phyloP scores from a whole-genome alignment of 2,329 filamentous ascomycete genomes.

The Pseudocercospora fijiensis region DNA sequence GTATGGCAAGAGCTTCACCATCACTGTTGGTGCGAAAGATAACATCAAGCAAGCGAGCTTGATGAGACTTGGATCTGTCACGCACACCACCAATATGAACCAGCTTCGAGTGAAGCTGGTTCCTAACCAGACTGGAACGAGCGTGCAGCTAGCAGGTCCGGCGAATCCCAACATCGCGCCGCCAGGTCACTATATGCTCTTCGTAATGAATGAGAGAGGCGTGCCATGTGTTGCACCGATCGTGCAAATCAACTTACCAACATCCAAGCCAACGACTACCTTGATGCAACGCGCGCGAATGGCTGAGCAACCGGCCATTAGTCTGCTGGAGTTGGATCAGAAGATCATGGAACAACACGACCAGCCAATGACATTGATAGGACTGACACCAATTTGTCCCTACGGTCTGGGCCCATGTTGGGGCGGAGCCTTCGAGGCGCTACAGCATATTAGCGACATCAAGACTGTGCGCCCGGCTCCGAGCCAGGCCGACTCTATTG shows the following conservation, averaged over 20 bases:
- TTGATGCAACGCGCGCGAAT: background rate
- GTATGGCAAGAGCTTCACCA: constrained; percentile 7
- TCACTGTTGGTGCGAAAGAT: background rate
- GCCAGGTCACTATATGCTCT: constrained; percentile 1
- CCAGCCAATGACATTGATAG: background rate
- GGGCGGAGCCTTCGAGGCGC: background rate
- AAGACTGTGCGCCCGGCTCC: background rate
- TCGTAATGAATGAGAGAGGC: background rate
- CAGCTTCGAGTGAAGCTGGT: background rate
- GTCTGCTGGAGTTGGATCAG: background rate
- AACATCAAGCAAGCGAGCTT: constrained; percentile 6
- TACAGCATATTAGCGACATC: background rate
- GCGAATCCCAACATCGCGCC: background rate
- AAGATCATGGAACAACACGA: background rate
- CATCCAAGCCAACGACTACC: background rate
- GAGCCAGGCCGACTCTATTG: background rate
- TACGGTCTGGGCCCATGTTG: background rate
- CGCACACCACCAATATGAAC: constrained; percentile 11
- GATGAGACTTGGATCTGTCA: constrained; percentile 1
- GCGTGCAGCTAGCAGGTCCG: background rate
- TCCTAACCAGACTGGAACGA: background rate
- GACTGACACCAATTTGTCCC: background rate
- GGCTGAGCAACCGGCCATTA: background rate
- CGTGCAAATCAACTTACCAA: background rate
- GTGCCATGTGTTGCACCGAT: background rate